Evolutionary conservation across 1,139 yeast genomes (phyloP), one percentile per base, ranked within the genome.

Genomic region (Kodamaea suecica): DNA sequence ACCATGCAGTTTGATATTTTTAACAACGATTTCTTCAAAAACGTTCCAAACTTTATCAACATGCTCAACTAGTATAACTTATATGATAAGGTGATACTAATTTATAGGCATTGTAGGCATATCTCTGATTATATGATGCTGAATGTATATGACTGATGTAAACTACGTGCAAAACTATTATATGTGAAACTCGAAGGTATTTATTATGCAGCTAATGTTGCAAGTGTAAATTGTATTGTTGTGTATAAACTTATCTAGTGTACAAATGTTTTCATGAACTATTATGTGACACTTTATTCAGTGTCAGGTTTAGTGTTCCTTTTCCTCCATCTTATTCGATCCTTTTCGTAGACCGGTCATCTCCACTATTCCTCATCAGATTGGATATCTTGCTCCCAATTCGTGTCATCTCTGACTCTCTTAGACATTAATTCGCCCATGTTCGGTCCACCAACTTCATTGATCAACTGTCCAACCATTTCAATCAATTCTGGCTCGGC

Each of bases 391-490:
- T 66, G 68, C 41, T 72, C 76, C 67, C 73, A 68, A 16, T 61
- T 67, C 27, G 63, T 70, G 32, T 67, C 70, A 4, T 65, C 76
- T 30, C 59, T 66, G 30, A 59, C 59, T 42, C 60, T 61, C 45
- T 60, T 62, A n/a, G 74, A 67, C 52, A 70, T 47, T 47, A 70
- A 61, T 50, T 70, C 71, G 47, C 61, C 70, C 68, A 59, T 70
- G 43, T 56, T 45, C 3, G 77, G 77, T 3, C 87, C 87, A 3
- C 87, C 88, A 28, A 81, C 59, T 41, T 74, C 78, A 5, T 55
- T 46, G 37, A 81, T 58, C 41, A 83, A 57, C 9, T 52, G 63
- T 30, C 62, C 57, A 1, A 84, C 71, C 39, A 79, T 83, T 10
- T 62, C 66, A 15, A 70, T 57, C 37, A 83, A 55, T 44, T 81